Evolutionary conservation across 345 rosid genomes (phyloP), one percentile per base, ranked within the genome.

Genomic region (Reutealis trisperma): DNA sequence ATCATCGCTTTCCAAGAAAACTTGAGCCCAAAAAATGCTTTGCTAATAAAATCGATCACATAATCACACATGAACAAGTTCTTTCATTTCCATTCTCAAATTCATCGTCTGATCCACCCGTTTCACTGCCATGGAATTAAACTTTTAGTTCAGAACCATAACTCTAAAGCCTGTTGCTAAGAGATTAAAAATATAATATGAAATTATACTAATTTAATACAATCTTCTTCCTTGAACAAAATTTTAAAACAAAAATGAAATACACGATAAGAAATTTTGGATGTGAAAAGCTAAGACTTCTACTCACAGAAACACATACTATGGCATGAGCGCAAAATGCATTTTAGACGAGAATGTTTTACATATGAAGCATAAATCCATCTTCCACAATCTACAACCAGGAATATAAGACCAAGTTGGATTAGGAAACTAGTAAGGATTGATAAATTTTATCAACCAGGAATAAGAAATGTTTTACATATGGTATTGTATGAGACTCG

Each of bases 41-140:
- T 52, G 62, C 15, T 58, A 57, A 24, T 45, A 68, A 49, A 42
- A 70, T 57, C 34, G 4, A 74, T 79, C 86, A 91, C 94, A 91
- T 91, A 79, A 91, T 84, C 64, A 79, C 80, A 72, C 96, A 91
- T 1, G 88, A 78, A 81, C 94, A 91, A 64, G 83, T 86, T 82
- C 84, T 83, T 84, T 84, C 92, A 15, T 52, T 83, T 72, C 91
- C 88, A 52, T 75, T 68, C 59, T 89, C 88, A 34, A 84, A 81
- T 77, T 90, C 93, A 65, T 87, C 91, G 55, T 90, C 92, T 21
- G 94, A 90, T 55, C 74, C 88, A 13, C 85, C 84, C 9, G 73
- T 74, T 85, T 91, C 96, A 81, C 93, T 91, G 96, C 77, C 77
- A 84, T 75, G 41, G 27, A 21, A 79, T 68, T 19, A 77, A 68